These are phyloP conservation scores for Hibiscus mutabilis DNA, from an alignment of 345 rosid genomes.

Conservation along the genomic window DNA sequence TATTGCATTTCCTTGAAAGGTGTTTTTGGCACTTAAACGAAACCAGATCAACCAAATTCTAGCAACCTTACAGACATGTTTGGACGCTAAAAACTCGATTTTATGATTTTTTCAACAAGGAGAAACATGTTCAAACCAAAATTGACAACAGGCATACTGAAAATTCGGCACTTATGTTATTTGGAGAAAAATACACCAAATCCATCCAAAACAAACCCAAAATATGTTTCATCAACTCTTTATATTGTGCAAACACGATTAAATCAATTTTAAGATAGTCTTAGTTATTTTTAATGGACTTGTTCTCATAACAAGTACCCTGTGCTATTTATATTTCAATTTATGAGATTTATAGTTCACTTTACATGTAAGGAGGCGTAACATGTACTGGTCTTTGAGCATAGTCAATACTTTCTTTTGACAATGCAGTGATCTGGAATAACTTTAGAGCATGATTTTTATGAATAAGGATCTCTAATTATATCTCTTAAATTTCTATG, in stretches of 20 bases:
- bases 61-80: not conserved
- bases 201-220: not conserved
- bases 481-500: not conserved
- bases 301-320: not conserved
- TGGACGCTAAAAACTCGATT: not conserved
- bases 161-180: not conserved
- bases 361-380: not conserved
- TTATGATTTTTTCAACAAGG: not conserved
- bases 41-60: not conserved
- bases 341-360: not conserved
- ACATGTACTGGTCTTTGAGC: not conserved
- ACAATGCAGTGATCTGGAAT: not conserved
- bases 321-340: not conserved
- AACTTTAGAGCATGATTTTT: not conserved
- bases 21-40: not conserved
- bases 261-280: not conserved
- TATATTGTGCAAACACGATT: not conserved
- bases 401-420: not conserved
- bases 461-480: not conserved
- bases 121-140: not conserved
- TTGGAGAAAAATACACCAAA: not conserved
- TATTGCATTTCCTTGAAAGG: not conserved
- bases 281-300: not conserved
- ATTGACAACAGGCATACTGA: not conserved
- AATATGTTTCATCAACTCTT: not conserved